Conservation (phyloP, 2,329 filamentous ascomycete species). For the Talaromyces islandicus region DNA sequence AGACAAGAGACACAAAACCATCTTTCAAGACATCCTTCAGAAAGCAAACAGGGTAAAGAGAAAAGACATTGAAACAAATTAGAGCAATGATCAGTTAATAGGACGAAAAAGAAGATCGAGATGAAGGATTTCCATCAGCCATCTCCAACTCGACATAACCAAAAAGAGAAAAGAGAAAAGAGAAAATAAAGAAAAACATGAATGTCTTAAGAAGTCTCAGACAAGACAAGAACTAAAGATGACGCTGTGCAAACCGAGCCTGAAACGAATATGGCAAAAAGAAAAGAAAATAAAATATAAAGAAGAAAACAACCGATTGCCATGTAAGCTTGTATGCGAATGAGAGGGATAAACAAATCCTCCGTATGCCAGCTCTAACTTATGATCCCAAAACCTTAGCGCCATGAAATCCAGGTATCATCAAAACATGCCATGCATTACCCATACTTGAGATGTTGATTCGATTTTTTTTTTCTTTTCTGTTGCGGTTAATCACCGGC, state of each 20-base stretch:
- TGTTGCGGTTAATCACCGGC: slow-evolving; percentile 28
- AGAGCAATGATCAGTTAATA: slow-evolving; percentile 5
- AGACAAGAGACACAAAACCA: slow-evolving; percentile 12
- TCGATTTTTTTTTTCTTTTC: neutral
- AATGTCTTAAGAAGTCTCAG: slow-evolving; percentile 5
- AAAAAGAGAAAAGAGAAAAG: too few species aligned
- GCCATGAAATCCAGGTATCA: slow-evolving; percentile 36
- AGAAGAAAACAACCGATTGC: slow-evolving; percentile 11
- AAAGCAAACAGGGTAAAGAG: slow-evolving; percentile 11
- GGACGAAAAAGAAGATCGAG: neutral
- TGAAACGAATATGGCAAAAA: slow-evolving; percentile 15
- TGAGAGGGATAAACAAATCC: slow-evolving; percentile 25
- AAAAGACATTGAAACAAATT: slow-evolving; percentile 12
- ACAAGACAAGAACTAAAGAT: slow-evolving; percentile 6
- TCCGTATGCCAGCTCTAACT: slow-evolving; percentile 37
- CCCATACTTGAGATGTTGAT: slow-evolving; percentile 14
- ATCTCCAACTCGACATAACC: slow-evolving; percentile 6
- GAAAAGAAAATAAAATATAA: slow-evolving; percentile 8
- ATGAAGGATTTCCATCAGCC: neutral
- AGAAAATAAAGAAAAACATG: slow-evolving; percentile 10
- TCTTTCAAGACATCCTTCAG: slow-evolving; percentile 11
- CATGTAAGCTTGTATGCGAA: slow-evolving; percentile 18
- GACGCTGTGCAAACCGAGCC: slow-evolving; percentile 21
- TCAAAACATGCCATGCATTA: slow-evolving; percentile 40
- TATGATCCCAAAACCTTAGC: slow-evolving; percentile 33